Percentiles rank a stretch among this genome's conserved stretches.
These are phyloP conservation scores for Cymbidium sinense DNA, from an alignment of 106 monocot genomes.

Conservation along the genomic window DNA sequence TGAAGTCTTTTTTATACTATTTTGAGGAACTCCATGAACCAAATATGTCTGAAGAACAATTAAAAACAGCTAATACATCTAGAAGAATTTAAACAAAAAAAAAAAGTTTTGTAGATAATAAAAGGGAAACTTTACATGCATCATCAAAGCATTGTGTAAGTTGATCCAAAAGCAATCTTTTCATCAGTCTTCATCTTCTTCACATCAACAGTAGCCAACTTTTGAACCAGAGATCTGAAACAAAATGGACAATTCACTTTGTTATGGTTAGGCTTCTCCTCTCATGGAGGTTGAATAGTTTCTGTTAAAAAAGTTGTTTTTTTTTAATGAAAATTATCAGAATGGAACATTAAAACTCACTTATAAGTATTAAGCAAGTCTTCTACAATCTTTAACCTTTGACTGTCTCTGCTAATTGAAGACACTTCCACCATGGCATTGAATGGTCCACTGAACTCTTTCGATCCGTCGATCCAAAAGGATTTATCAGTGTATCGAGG, in stretches of 20 bases:
- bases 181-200: slow-evolving; percentile 67
- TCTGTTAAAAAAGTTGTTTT: too few species aligned
- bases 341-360: slow-evolving; percentile 22
- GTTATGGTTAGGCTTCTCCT: too few species aligned
- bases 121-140: slow-evolving; percentile 60
- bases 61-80: neutral
- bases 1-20: slow-evolving; percentile 35
- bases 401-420: slow-evolving; percentile 39
- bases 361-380: slow-evolving; percentile 53
- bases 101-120: neutral
- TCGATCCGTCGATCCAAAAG: slow-evolving; percentile 74
- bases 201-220: slow-evolving; percentile 52
- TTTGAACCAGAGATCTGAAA: slow-evolving; percentile 51
- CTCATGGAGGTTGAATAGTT: too few species aligned
- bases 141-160: slow-evolving; percentile 85
- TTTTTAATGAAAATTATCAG: neutral
- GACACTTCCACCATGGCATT: slow-evolving; percentile 82
- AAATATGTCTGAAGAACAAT: slow-evolving; percentile 56
- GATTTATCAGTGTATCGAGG: slow-evolving; percentile 69
- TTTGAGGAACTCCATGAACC: slow-evolving; percentile 63
- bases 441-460: slow-evolving; percentile 88
- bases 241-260: too few species aligned
- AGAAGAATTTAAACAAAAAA: neutral
- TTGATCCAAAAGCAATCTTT: slow-evolving; percentile 96
- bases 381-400: slow-evolving; percentile 38